Percentiles rank a stretch among this genome's conserved stretches.
phyloP scores from a whole-genome alignment of 305 asterid species.

The Salvia sclarea region DNA sequence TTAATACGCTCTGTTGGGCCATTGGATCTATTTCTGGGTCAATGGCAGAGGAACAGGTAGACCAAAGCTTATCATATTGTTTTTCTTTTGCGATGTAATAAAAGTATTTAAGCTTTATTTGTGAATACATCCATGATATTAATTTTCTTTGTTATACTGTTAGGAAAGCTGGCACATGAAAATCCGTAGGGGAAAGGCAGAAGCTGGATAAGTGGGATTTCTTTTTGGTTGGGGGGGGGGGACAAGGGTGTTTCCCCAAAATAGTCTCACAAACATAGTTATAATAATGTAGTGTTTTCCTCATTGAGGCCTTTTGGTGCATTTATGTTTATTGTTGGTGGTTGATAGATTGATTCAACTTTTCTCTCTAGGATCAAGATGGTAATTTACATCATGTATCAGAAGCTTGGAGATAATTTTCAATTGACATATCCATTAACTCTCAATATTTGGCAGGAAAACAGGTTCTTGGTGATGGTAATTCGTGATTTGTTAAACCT shows the following conservation, averaged over 20 bases:
- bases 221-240: background rate
- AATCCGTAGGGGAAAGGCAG: background rate
- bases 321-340: constrained; percentile 13
- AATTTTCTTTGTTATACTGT: background rate
- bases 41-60: constrained; percentile 95
- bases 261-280: background rate
- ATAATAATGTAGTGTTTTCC: constrained; percentile 8
- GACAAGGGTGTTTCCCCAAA: background rate
- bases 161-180: background rate
- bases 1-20: constrained; percentile 98
- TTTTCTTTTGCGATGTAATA: constrained; percentile 17
- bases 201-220: background rate
- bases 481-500: constrained; percentile 87
- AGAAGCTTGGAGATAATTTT: constrained; percentile 9
- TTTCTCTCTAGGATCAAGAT: background rate
- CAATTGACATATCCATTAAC: constrained; percentile 10
- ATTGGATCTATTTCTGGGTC: constrained; percentile 99
- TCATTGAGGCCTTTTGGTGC: constrained; percentile 4
- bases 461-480: constrained; percentile 90
- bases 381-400: background rate
- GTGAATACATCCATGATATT: background rate
- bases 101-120: background rate
- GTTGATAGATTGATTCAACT: background rate
- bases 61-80: background rate
- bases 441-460: constrained; percentile 59